Conservation (phyloP, 2,329 filamentous ascomycete species). For the Hortaea sp. region DNA sequence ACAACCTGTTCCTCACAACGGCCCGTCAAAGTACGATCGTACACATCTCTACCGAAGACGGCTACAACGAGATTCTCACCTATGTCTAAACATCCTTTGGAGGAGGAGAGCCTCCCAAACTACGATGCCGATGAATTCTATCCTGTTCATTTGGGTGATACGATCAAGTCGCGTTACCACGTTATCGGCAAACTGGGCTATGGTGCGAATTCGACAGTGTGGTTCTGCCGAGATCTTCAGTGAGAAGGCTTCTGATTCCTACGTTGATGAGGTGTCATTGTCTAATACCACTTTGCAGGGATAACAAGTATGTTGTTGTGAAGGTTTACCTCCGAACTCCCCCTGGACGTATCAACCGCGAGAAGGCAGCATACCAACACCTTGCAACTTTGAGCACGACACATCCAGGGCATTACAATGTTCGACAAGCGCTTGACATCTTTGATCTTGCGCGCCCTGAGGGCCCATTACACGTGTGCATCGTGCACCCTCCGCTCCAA, state of each 20-base stretch:
- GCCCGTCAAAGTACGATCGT: no score
- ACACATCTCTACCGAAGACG: no score
- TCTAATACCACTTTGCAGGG: no score
- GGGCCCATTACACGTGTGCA: not conserved
- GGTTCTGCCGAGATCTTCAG: slow-evolving; percentile 30
- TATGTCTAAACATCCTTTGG: slow-evolving; percentile 6
- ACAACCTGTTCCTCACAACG: no score
- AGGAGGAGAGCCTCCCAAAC: slow-evolving; percentile 11
- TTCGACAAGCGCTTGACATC: not conserved
- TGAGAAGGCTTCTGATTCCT: no score
- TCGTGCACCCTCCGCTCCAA: not conserved
- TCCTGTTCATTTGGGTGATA: slow-evolving; percentile 25
- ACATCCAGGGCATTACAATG: not conserved
- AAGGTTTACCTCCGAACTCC: slow-evolving; percentile 4
- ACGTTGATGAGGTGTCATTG: no score
- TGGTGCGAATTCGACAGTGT: slow-evolving; percentile 31
- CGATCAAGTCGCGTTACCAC: slow-evolving; percentile 24
- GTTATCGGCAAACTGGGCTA: slow-evolving; percentile 33
- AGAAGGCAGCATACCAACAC: not conserved
- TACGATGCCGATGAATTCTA: slow-evolving; percentile 22
- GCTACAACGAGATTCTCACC: no score
- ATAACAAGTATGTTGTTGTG: slow-evolving; percentile 1
- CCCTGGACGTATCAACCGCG: not conserved
- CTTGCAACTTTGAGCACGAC: not conserved
- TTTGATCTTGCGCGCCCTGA: not conserved